phyloP scores from a whole-genome alignment of 148 eudicot genomes.

The Chenopodium quinoa region DNA sequence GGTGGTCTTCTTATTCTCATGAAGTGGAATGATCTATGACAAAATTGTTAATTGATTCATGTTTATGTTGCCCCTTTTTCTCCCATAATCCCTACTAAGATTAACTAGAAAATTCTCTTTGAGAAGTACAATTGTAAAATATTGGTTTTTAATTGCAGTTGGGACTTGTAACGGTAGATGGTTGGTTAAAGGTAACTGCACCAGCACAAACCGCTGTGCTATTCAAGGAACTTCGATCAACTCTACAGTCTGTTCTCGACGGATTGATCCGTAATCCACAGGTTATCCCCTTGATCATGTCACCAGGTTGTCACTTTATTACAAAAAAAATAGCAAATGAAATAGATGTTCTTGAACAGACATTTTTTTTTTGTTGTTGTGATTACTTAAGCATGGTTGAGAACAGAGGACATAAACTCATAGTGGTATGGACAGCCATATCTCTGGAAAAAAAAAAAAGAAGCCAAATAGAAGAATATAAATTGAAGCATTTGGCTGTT shows the following conservation, averaged over 20 bases:
- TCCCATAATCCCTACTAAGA: neutral
- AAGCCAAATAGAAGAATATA: neutral
- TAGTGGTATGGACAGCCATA: neutral
- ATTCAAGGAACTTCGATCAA: conserved; percentile 81
- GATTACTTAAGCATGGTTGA: neutral
- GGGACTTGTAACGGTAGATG: conserved; percentile 73
- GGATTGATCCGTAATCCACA: conserved; percentile 80
- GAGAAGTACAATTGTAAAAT: neutral
- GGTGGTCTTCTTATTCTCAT: neutral
- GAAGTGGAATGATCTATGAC: neutral
- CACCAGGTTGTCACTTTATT: neutral
- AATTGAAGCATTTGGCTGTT: neutral
- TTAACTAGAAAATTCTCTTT: neutral
- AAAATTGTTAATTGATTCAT: neutral
- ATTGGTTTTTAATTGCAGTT: conserved; percentile 42
- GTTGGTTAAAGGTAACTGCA: conserved; percentile 86
- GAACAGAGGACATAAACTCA: neutral
- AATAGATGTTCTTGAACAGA: neutral
- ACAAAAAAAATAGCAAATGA: neutral
- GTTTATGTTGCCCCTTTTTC: neutral
- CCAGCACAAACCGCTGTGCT: conserved; percentile 97
- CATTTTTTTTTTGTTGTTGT: neutral
- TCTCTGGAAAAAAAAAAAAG: neutral
- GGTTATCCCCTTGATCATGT: conserved; percentile 37
- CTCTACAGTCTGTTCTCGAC: conserved; percentile 75